Base-by-base conservation (phyloP, 164 flowering plant species). In the Annona cherimola region DNA sequence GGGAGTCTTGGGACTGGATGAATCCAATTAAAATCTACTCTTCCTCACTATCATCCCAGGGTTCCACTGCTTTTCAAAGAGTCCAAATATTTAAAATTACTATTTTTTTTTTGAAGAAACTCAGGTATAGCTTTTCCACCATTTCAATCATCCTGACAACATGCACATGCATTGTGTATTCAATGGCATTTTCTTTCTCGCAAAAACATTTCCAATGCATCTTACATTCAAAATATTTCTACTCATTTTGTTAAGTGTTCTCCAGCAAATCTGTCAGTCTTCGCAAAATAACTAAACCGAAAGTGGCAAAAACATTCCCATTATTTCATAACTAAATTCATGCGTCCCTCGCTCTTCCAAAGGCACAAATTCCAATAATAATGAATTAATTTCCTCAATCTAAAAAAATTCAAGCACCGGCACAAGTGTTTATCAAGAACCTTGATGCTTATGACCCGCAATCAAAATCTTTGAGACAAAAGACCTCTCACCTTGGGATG, bases 401-500 rank as follows among this genome's bases (percentile, higher is more conserved):
- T 26, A 26, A 26, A 26, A 26, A 11, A 50, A 50, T 16, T 16
- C 18, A 50, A 50, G 57, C 57, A 9, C 35, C 57, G 14, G 14
- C 57, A 50, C 57, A 50, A 16, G 9, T 50, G 14, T 16, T 46
- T 46, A 12, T 46, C 55, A 46, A 6, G 12, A 46, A 46, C 55
- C 7, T 12, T 11, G 3, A 11, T 7, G 57, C 14, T 50, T 5
- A 9, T 50, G 14, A 9, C 14, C 57, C 8, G 9, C 57, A 7
- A 50, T 50, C 14, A 16, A 11, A 50, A 12, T 50, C 14, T 26
- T 26, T 26, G 35, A 26, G 35, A 26, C 35, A 18, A 35, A 61
- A 2, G 35, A 61, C 42, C 5, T 3, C 44, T 73, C 72, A 85
- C 88, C 86, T 83, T 2, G 96, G 94, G 2, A 93, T 83, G 63